phyloP scores from a whole-genome alignment of 345 rosid species.

The Eucalyptus virginea region DNA sequence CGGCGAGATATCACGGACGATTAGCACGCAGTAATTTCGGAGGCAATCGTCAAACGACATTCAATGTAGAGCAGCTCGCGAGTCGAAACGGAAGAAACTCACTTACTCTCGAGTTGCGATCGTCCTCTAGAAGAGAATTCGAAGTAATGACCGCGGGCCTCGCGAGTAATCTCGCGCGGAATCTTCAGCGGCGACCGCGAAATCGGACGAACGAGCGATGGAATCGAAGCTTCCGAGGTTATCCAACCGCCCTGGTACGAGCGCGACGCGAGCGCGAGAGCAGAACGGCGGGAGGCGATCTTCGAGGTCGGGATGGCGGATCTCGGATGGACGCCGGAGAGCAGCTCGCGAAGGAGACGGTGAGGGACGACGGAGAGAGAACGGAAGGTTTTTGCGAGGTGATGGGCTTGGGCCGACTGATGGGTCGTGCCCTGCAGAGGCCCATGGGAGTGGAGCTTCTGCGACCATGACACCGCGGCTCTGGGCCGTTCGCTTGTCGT shows the following conservation, averaged over 20 bases:
- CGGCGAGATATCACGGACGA: background rate
- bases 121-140: background rate
- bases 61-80: background rate
- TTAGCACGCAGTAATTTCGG: background rate
- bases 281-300: background rate
- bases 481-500: background rate
- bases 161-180: background rate
- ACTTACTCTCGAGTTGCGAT: background rate
- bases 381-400: background rate
- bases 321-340: background rate
- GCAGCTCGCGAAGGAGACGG: background rate
- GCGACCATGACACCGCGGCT: background rate
- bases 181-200: background rate
- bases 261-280: background rate
- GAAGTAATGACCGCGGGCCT: background rate
- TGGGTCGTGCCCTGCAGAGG: background rate
- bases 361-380: background rate
- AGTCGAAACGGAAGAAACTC: background rate
- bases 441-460: background rate
- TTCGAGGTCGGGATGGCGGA: background rate
- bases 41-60: background rate
- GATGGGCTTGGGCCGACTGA: background rate
- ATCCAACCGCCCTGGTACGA: background rate
- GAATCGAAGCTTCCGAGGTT: background rate
- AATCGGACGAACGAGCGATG: background rate